phyloP scores from a whole-genome alignment of 1,284 basidiomycete genomes.

The Cutaneotrichosporon cutaneum region DNA sequence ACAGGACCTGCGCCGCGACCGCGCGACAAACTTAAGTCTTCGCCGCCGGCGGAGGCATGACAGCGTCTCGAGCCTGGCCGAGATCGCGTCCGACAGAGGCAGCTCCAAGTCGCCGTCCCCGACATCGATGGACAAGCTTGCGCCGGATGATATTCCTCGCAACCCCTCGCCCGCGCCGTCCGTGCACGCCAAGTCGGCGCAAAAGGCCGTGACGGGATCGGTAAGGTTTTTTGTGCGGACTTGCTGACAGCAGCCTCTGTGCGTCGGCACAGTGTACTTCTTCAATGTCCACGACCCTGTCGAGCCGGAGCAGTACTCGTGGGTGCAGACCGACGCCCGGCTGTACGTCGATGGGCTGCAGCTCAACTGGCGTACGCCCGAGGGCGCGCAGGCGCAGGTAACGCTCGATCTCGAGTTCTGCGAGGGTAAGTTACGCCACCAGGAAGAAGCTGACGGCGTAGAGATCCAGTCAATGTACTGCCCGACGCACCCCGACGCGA shows the following conservation, averaged over 20 bases:
- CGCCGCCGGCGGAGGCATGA: slow-evolving; percentile 61
- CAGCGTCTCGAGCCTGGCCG: not conserved
- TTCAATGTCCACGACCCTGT: slow-evolving; percentile 71
- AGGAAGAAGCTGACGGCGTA: slow-evolving; percentile 41
- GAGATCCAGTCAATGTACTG: slow-evolving; percentile 76
- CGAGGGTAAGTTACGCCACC: slow-evolving; percentile 37
- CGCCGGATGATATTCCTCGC: not conserved
- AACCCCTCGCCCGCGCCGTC: not conserved
- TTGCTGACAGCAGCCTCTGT: slow-evolving; percentile 62
- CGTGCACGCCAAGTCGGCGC: not conserved
- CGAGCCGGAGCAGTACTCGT: slow-evolving; percentile 66
- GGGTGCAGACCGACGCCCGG: slow-evolving; percentile 80
- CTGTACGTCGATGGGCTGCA: slow-evolving; percentile 75
- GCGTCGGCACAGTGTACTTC: slow-evolving; percentile 80
- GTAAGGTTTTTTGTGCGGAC: slow-evolving; percentile 51
- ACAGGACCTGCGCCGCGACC: not conserved
- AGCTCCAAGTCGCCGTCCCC: slow-evolving; percentile 4
- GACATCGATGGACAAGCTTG: not conserved
- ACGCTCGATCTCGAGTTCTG: slow-evolving; percentile 80
- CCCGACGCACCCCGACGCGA: slow-evolving; percentile 70
- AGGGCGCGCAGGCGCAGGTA: slow-evolving; percentile 73
- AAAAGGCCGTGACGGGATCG: slow-evolving; percentile 50
- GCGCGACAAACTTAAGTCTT: slow-evolving; percentile 62
- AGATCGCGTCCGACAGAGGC: slow-evolving; percentile 6
- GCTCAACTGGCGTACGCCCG: slow-evolving; percentile 75